Evolutionary conservation across 208 protist genomes (phyloP), one percentile per base, ranked within the genome.

Genomic region (Trypanosoma rangeli): DNA sequence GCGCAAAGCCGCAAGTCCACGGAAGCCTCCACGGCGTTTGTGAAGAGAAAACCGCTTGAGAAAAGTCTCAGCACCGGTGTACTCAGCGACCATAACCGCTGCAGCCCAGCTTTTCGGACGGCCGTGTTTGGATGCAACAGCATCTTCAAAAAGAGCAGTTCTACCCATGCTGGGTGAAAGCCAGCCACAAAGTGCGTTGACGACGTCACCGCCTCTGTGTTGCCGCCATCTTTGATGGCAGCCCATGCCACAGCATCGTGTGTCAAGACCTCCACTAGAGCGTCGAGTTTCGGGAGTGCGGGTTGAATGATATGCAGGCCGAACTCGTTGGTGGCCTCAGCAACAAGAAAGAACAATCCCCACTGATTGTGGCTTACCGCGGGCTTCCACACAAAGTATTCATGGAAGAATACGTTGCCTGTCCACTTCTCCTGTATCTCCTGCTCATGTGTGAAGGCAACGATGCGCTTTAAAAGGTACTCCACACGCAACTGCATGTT

Each of bases 391-490:
- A 70, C 46, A 82, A 90, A 90, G 29, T 76, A 70, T 12, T 28
- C 52, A 57, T 90, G 75, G 56, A 85, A 90, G 5, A 18, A 26
- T 5, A 83, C 44, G 15, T 26, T 49, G 16, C 29, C 22, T 31
- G 0, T 29, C 71, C 71, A 71, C 24, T 55, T 24, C 70, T 86
- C 53, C 44, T 24, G 20, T 26, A 53, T 24, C 61, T 82, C 68
- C 52, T 85, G 73, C 48, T 71, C 56, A 62, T 80, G 62, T 31
- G 83, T 90, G 35, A 91, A 33, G 54, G 84, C 64, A 18, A 96
- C 83, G 37, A 96, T 83, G 60, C 91, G 91, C 79, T 96, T 94
- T 29, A 96, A 71, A 16, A 96, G 73, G 64, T 96, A 96, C 44
- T 78, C 79, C 20, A 76, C 84, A 26, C 86, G 82, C 35, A 92